Evolutionary conservation across 2,329 filamentous ascomycete genomes (phyloP), one percentile per base, ranked within the genome.

Genomic region (Alternaria atra): DNA sequence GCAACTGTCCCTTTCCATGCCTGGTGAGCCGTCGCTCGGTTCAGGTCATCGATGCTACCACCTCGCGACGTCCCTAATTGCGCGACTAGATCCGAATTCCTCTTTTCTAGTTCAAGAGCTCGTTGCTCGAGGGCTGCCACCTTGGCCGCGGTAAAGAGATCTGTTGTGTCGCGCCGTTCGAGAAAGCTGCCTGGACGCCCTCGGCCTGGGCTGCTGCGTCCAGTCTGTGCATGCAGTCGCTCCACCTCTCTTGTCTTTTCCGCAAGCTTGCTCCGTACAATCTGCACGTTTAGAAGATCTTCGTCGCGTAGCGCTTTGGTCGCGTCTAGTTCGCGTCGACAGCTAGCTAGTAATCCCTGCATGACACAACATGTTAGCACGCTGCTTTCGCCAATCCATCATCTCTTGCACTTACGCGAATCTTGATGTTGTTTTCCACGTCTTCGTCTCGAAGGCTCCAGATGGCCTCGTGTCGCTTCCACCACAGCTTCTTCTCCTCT

Each of bases 51-150:
- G 58, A 77, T 71, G 52, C 55, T 69, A 7, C 69, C 64, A 6
- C 73, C 67, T 44, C 68, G 74, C 29, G 77, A 65, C 4, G 60
- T 64, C 43, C 69, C 68, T n/a, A 78, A 61, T 40, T 80, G 73
- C 6, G 58, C 34, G 2, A 75, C 61, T 2, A 81, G 69, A 48
- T 80, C 76, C 9, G 73, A 67, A 61, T 81, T 81, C 3, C 76
- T 67, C 63, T 76, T 75, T 60, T 82, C 80, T 3, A 81, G 67
- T 60, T 81, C 80, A 15, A 82, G 73, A 13, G 77, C 76, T 13
- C 80, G 73, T 53, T 82, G 80, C 62, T 82, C 79, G 34, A 82
- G 70, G 0, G 80, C 80, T 13, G 80, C 80, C 1, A 77, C 73
- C 53, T 80, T 80, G 35, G 80, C 80, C 0, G 72, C 75, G 10